phyloP scores from a whole-genome alignment of 148 eudicot species.

The Silene conica region DNA sequence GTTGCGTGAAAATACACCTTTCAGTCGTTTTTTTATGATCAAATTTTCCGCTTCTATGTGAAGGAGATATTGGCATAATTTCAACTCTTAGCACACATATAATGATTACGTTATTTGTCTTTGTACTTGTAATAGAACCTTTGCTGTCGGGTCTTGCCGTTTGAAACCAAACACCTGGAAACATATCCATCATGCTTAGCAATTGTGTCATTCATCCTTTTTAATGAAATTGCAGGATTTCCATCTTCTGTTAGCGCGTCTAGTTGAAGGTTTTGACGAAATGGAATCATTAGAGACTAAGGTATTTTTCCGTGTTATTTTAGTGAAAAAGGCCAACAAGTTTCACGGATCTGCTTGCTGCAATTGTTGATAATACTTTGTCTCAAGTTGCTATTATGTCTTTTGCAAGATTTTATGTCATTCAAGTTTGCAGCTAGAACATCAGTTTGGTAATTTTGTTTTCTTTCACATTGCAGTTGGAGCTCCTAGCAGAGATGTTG shows the following conservation, averaged over 20 bases:
- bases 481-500: conserved; percentile 61
- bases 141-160: not conserved
- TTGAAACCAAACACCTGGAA: not conserved
- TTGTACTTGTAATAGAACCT: not conserved
- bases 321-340: not conserved
- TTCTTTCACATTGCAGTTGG: conserved; percentile 29
- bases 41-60: not conserved
- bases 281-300: conserved; percentile 30
- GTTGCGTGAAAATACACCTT: not conserved
- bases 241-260: conserved; percentile 52
- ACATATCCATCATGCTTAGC: not conserved
- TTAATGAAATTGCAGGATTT: conserved; percentile 54
- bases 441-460: not conserved
- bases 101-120: not conserved
- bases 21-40: not conserved
- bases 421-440: not conserved
- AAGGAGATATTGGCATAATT: not conserved
- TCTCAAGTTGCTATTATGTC: not conserved
- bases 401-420: not conserved
- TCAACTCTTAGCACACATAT: not conserved
- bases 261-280: conserved; percentile 36
- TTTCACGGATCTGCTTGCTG: not conserved
- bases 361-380: not conserved
- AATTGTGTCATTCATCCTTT: conserved; percentile 8
- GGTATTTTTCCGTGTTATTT: conserved; percentile 27